Percentiles rank a stretch among this genome's conserved stretches.
Evolutionary conservation across 257 asterid species (phyloP).

Genomic region (Jasminum sambac): DNA sequence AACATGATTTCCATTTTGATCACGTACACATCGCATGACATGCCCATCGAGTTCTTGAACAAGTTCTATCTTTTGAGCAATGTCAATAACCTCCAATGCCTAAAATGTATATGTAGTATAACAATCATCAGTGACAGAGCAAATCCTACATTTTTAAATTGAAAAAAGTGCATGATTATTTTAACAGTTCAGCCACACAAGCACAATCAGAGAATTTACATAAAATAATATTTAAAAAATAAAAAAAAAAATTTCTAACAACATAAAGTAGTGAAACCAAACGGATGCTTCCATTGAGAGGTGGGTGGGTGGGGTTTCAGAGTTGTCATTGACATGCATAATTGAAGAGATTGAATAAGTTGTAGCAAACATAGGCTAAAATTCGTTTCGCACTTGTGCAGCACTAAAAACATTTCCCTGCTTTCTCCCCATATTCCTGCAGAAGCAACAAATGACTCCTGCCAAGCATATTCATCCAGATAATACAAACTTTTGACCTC

Average conservation of each 20-base stretch:
- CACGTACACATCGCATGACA: slow-evolving; percentile 78
- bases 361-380: no score
- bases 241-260: neutral
- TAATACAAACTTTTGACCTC: no score
- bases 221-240: neutral
- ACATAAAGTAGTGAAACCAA: no score
- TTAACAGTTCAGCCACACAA: neutral
- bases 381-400: neutral
- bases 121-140: neutral
- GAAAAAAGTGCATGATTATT: neutral
- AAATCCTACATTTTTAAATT: neutral
- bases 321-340: neutral
- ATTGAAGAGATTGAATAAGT: neutral
- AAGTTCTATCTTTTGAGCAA: slow-evolving; percentile 70
- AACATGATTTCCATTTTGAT: slow-evolving; percentile 94
- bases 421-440: neutral
- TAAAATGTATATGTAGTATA: slow-evolving; percentile 29
- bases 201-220: neutral
- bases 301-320: no score
- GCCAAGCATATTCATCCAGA: no score
- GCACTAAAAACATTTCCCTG: neutral
- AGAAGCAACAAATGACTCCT: neutral
- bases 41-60: slow-evolving; percentile 81
- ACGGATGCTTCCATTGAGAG: neutral
- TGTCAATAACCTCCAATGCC: slow-evolving; percentile 84